These are phyloP conservation scores for Tetrapisispora taiwanensis DNA, from an alignment of 805 yeast genomes.

Conservation along the genomic window DNA sequence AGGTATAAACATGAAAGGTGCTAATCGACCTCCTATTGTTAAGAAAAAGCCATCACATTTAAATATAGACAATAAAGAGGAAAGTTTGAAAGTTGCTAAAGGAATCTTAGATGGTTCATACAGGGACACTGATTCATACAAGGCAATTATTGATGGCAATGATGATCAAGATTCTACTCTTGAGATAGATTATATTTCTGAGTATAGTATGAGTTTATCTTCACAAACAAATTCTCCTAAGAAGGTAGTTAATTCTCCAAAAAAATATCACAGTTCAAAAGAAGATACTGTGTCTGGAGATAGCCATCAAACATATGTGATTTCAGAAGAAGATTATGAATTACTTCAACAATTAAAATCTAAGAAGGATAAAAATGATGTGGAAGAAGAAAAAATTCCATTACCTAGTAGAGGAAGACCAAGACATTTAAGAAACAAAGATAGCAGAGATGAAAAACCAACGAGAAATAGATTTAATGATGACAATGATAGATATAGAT, in stretches of 20 bases:
- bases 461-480: not conserved
- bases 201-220: slow-evolving; percentile 17
- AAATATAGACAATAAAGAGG: slow-evolving; percentile 5
- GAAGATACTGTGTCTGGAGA: not conserved
- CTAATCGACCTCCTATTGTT: slow-evolving; percentile 1
- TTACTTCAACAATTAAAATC: slow-evolving; percentile 17
- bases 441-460: not conserved
- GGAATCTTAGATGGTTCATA: slow-evolving; percentile 12
- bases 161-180: slow-evolving; percentile 13
- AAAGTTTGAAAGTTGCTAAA: slow-evolving; percentile 13
- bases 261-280: not conserved
- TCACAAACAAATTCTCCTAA: slow-evolving; percentile 10
- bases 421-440: slow-evolving; percentile 4
- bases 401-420: slow-evolving; percentile 23
- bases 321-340: slow-evolving; percentile 24
- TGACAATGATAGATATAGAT: not conserved
- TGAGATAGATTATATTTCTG: slow-evolving; percentile 24
- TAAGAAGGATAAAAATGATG: not conserved
- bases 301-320: slow-evolving; percentile 7
- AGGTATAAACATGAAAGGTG: not conserved
- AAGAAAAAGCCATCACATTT: slow-evolving; percentile 5
- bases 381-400: not conserved
- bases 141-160: not conserved
- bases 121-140: slow-evolving; percentile 1
- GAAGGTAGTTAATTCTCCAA: not conserved